These are phyloP conservation scores for Pseudonitzschia multistriata DNA, from an alignment of 108 stramenopile species.

Conservation along the genomic window DNA sequence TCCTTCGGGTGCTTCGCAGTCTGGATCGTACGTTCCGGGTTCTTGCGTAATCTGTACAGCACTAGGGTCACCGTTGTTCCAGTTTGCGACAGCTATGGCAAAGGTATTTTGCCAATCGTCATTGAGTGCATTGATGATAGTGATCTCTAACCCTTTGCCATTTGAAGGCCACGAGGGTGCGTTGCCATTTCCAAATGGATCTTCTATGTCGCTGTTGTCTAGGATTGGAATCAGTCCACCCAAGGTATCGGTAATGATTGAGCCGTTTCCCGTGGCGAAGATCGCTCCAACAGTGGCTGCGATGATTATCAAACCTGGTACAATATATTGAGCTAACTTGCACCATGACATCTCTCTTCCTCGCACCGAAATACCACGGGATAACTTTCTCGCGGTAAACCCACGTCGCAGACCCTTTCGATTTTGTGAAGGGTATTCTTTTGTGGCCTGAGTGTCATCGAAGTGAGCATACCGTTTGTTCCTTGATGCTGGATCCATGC, in stretches of 20 bases:
- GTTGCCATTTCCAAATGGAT: slow-evolving; percentile 39
- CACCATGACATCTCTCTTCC: slow-evolving; percentile 3
- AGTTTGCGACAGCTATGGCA: slow-evolving; percentile 47
- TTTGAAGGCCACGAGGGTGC: slow-evolving; percentile 36
- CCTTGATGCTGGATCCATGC: too few relatives aligned
- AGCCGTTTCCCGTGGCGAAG: slow-evolving; percentile 41
- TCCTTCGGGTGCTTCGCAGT: slow-evolving; percentile 32
- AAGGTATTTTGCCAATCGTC: slow-evolving; percentile 58
- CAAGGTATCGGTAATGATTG: slow-evolving; percentile 11
- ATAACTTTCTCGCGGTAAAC: too few relatives aligned
- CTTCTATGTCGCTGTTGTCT: slow-evolving; percentile 32
- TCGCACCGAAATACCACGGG: neutral
- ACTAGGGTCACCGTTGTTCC: slow-evolving; percentile 65
- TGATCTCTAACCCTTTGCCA: slow-evolving; percentile 46
- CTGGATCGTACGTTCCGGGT: slow-evolving; percentile 34
- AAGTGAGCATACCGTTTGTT: neutral
- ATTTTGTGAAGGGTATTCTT: neutral
- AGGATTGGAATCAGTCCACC: slow-evolving; percentile 32
- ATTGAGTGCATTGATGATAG: slow-evolving; percentile 64
- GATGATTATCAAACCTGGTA: slow-evolving; percentile 30
- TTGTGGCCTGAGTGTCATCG: neutral
- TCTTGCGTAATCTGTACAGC: slow-evolving; percentile 40
- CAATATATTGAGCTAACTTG: slow-evolving; percentile 21
- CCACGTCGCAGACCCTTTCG: neutral
- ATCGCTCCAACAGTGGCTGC: slow-evolving; percentile 23